Conservation (phyloP, 1,284 basidiomycete species). For the Fomitopsis schrenkii region DNA sequence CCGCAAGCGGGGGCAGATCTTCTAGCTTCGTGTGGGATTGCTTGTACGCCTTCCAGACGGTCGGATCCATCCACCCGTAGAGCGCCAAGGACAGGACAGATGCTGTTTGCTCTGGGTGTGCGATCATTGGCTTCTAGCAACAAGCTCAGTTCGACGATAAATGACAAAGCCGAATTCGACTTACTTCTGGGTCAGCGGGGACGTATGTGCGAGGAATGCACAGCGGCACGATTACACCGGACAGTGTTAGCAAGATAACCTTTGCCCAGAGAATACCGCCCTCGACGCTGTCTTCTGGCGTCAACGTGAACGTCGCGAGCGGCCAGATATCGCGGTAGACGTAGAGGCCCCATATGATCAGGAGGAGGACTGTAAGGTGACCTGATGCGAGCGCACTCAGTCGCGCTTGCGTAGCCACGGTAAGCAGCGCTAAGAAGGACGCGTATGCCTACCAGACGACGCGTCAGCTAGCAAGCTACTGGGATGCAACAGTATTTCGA, state of each 20-base stretch:
- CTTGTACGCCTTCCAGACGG: conserved; percentile 27
- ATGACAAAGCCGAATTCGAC: too few species aligned
- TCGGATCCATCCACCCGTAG: conserved; percentile 29
- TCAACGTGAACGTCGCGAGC: conserved; percentile 45
- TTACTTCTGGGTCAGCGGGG: conserved; percentile 38
- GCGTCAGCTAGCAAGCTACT: background rate
- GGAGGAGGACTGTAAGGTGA: conserved; percentile 11
- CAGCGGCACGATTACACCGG: conserved; percentile 38
- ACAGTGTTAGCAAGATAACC: conserved; percentile 33
- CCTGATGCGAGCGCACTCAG: background rate
- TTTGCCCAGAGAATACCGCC: conserved; percentile 27
- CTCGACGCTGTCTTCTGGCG: conserved; percentile 33
- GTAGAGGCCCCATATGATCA: conserved; percentile 29
- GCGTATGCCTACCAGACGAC: conserved; percentile 2
- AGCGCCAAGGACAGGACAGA: conserved; percentile 26
- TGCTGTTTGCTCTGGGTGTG: conserved; percentile 34
- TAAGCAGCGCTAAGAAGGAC: background rate
- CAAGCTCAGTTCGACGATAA: background rate
- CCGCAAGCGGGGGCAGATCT: conserved; percentile 40
- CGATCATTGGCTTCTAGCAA: conserved; percentile 19
- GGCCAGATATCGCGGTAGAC: conserved; percentile 66
- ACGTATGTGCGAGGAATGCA: conserved; percentile 39
- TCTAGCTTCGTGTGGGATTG: conserved; percentile 27
- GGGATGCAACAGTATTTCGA: too few species aligned
- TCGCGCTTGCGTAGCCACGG: background rate